A percentile compares a stretch with the other conserved stretches of the same genome.
These are phyloP conservation scores for Fusarium udum DNA, from an alignment of 2,329 filamentous ascomycete species.

Conservation along the genomic window DNA sequence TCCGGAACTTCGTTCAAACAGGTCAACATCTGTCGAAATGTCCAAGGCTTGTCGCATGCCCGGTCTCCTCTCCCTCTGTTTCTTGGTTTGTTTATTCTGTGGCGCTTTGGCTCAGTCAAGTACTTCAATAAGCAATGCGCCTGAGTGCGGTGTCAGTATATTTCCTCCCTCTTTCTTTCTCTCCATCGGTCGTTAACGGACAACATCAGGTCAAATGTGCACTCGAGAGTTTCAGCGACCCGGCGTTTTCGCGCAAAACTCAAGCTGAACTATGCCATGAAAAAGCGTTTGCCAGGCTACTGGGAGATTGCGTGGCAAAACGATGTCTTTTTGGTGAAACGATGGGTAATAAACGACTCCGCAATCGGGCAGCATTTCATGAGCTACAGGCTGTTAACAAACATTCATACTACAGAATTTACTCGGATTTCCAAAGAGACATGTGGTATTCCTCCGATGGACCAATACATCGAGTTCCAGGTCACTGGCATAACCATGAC, in stretches of 20 bases:
- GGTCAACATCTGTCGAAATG: background rate
- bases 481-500: background rate
- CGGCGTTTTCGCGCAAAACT: background rate
- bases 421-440: background rate
- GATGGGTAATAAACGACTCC: background rate
- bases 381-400: background rate
- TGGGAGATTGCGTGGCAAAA: background rate
- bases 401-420: background rate
- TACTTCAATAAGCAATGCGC: background rate
- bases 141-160: background rate
- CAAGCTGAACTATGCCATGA: background rate
- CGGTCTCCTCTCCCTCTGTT: background rate
- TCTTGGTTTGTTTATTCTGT: background rate
- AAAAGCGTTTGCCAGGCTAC: background rate
- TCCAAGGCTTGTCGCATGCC: background rate
- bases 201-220: background rate
- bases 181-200: background rate
- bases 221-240: background rate
- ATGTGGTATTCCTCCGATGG: background rate
- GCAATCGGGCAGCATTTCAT: background rate
- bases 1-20: rapidly evolving
- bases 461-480: background rate
- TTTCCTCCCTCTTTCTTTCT: background rate
- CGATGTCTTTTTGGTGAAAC: background rate
- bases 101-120: background rate